Base-by-base conservation (phyloP, 1,284 basidiomycete genomes). In the Ustilago tritici region DNA sequence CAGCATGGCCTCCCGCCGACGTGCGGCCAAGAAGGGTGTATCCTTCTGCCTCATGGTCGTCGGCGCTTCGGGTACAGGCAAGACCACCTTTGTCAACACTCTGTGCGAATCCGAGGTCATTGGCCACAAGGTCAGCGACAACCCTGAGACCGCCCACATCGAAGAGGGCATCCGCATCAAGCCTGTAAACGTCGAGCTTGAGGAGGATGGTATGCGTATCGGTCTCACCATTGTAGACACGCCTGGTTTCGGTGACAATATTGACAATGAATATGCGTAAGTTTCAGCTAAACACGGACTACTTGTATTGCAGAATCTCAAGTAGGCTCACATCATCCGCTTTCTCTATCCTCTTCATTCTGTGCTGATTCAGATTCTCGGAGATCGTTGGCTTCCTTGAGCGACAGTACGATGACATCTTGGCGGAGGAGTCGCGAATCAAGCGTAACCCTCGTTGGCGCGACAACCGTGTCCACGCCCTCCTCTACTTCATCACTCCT, bases 391-490 rank as follows among this genome's bases (percentile, higher is more conserved):
- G 93, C 74, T 92, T 99, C 88, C 92, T 99, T 75, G 97, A 99
- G 87, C 92, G 96, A 73, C 96, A 99, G 91, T 99, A 99, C 88
- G 97, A 99, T 81, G 96, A 99, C 84, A 98, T 99, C 87, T 90
- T 99, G 75, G 95, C 96, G 11, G 96, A 99, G 87, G 97, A 99
- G 89, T 96, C 94, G 74, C 92, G 97, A 85, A 99, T 99, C 89
- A 99, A 98, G 89, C 96, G 97, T 90, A 98, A 98, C 89, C 95
- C 96, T 31, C 93, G 97, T 76, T 99, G 98, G 91, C 92, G 95
- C 86, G 97, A 99, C 88, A 98, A 98, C 89, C 84, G 86, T 68
- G 87, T 88, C 14, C 97, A 99, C 83, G 95, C 95, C 17, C 89
- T 99, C 61, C 91, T 99, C 70, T 99, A 99, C 90, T 99, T 99